Evolutionary conservation across 2,329 filamentous ascomycete genomes (phyloP).

Genomic region (Hymenoscyphus fraxineus): DNA sequence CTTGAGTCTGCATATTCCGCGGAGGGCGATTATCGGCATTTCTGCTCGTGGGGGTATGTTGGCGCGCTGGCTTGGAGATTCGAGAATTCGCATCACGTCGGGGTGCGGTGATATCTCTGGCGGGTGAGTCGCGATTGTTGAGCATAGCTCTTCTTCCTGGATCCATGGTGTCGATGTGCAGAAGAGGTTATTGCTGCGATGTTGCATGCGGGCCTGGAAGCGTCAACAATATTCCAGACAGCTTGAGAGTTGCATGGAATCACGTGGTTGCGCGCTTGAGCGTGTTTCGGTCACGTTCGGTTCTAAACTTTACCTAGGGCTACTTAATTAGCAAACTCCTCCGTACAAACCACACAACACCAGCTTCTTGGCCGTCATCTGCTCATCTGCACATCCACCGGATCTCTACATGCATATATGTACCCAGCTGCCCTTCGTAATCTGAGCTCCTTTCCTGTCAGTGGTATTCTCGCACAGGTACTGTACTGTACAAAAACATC

Average conservation of each 20-base stretch:
- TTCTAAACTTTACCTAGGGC: too few species aligned
- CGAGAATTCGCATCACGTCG: constrained; percentile 53
- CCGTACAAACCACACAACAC: too few species aligned
- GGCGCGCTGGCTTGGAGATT: constrained; percentile 48
- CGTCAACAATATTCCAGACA: not conserved
- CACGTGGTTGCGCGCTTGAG: not conserved
- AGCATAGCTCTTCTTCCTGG: constrained; percentile 33
- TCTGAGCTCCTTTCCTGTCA: too few species aligned
- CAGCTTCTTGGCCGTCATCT: too few species aligned
- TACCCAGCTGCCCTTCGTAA: too few species aligned
- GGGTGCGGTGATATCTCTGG: constrained; percentile 51
- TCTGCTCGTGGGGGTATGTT: constrained; percentile 30
- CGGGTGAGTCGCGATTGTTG: constrained; percentile 36
- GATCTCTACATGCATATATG: too few species aligned
- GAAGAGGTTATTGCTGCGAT: not conserved
- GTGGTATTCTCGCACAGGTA: too few species aligned
- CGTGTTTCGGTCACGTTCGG: too few species aligned
- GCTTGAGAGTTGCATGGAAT: too few species aligned
- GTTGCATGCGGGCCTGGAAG: not conserved
- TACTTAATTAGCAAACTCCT: too few species aligned
- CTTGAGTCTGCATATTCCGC: constrained; percentile 28
- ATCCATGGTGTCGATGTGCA: constrained; percentile 27
- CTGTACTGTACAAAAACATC: not conserved
- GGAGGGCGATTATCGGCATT: constrained; percentile 27
- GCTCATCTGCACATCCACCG: too few species aligned